Evolutionary conservation across 768 basidiomycete genomes (phyloP).

Genomic region (Sporobolomyces pararoseus): DNA sequence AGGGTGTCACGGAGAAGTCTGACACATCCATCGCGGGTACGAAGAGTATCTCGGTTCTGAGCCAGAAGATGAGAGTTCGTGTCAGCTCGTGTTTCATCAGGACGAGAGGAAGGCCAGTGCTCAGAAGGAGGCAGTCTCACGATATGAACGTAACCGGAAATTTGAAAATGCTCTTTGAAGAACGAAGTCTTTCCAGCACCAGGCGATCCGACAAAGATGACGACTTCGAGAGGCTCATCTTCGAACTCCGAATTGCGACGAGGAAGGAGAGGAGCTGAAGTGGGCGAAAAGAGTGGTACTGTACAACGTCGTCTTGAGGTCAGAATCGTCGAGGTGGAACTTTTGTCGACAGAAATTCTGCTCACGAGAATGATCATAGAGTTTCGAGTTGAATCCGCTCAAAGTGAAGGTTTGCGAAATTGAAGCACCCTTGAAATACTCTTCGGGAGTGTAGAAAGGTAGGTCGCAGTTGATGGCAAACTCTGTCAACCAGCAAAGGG

Average conservation of each 20-base stretch:
- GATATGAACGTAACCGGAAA: slow-evolving; percentile 69
- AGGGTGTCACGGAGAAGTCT: slow-evolving; percentile 61
- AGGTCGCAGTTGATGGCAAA: slow-evolving; percentile 41
- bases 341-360: too few relatives aligned
- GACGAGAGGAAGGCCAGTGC: too few relatives aligned
- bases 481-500: slow-evolving; percentile 1
- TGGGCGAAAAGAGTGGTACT: slow-evolving; percentile 59
- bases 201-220: slow-evolving; percentile 63
- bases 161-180: slow-evolving; percentile 64
- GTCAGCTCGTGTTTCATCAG: too few relatives aligned
- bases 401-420: not conserved
- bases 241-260: slow-evolving; percentile 16
- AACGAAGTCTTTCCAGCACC: slow-evolving; percentile 78
- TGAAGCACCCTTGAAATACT: slow-evolving; percentile 39
- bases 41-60: slow-evolving; percentile 54
- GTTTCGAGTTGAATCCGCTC: slow-evolving; percentile 19
- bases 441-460: slow-evolving; percentile 44
- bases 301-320: not conserved
- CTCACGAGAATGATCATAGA: slow-evolving; percentile 27
- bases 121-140: slow-evolving; percentile 31
- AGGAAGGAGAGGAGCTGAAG: slow-evolving; percentile 51
- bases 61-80: too few relatives aligned
- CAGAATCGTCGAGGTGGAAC: not conserved
- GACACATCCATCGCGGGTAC: slow-evolving; percentile 70
- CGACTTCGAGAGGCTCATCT: slow-evolving; percentile 51